Evolutionary conservation across 768 basidiomycete genomes (phyloP).

Genomic region (Candolleomyces eurysporus): DNA sequence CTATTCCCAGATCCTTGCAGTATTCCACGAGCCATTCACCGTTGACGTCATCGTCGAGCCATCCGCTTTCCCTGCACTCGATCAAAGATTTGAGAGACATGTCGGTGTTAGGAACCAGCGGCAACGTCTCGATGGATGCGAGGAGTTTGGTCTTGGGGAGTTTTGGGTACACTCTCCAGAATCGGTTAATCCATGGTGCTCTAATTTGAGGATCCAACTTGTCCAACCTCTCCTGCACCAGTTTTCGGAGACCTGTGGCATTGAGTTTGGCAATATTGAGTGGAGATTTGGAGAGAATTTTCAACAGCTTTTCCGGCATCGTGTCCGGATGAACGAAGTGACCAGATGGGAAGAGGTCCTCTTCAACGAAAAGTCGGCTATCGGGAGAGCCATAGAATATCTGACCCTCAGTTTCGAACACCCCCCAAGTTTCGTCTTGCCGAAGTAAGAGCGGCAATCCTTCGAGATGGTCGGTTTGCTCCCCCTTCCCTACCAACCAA

Average conservation of each 20-base stretch:
- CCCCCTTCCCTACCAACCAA: neutral
- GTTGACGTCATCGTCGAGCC: constrained; percentile 18
- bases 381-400: neutral
- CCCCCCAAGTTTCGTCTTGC: neutral
- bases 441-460: constrained; percentile 2
- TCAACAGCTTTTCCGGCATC: neutral
- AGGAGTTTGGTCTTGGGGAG: constrained; percentile 5
- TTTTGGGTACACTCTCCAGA: constrained; percentile 25
- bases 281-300: too few species aligned
- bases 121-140: constrained; percentile 22
- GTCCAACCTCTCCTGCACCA: neutral
- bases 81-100: constrained; percentile 29
- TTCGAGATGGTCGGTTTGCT: neutral
- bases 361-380: neutral
- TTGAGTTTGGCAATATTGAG: neutral
- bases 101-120: constrained; percentile 31
- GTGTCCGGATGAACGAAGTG: neutral
- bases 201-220: neutral
- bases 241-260: neutral
- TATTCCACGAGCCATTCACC: constrained; percentile 27
- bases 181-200: constrained; percentile 25
- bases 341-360: neutral
- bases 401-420: neutral
- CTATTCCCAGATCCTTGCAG: constrained; percentile 13
- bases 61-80: constrained; percentile 21